Evolutionary conservation across 2,329 filamentous ascomycete species (phyloP).

Genomic region (Calonectria pseudoturangicola): DNA sequence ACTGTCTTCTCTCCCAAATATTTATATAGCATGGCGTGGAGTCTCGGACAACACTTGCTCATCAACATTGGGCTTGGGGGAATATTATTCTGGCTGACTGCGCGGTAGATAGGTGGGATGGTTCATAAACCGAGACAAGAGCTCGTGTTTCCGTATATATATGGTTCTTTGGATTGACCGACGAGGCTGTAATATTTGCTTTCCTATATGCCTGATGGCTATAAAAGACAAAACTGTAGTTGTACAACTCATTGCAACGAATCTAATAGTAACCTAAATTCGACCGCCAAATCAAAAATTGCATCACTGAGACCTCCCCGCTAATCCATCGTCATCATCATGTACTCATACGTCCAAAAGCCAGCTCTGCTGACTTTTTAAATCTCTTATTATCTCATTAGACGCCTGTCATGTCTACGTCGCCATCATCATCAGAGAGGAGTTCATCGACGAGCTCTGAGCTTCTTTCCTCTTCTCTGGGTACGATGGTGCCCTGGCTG

Average conservation of each 20-base stretch:
- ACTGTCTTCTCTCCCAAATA: conserved; percentile 99
- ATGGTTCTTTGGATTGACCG: conserved; percentile 10
- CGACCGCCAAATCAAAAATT: conserved; percentile 44
- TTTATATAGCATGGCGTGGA: conserved; percentile 93
- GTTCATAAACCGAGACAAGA: conserved; percentile 11
- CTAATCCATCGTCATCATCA: conserved; percentile 43
- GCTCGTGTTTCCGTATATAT: conserved; percentile 20
- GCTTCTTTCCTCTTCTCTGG: conserved; percentile 57
- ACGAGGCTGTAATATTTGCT: neutral
- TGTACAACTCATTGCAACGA: conserved; percentile 41
- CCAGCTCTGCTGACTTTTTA: conserved; percentile 45
- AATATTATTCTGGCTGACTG: conserved; percentile 73
- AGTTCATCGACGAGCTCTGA: conserved; percentile 63
- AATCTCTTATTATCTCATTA: conserved; percentile 45
- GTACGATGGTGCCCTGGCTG: conserved; percentile 58
- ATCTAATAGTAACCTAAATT: conserved; percentile 38
- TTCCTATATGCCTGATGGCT: neutral
- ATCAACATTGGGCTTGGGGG: conserved; percentile 81
- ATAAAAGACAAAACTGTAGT: conserved; percentile 31
- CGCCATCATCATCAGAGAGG: conserved; percentile 64
- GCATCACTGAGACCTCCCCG: conserved; percentile 37
- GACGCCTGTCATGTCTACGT: conserved; percentile 57
- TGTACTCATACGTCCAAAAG: conserved; percentile 38
- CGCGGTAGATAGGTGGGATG: conserved; percentile 36
- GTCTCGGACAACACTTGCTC: conserved; percentile 84